These are phyloP conservation scores for Henckelia pumila DNA, from an alignment of 257 asterid genomes.

Conservation along the genomic window DNA sequence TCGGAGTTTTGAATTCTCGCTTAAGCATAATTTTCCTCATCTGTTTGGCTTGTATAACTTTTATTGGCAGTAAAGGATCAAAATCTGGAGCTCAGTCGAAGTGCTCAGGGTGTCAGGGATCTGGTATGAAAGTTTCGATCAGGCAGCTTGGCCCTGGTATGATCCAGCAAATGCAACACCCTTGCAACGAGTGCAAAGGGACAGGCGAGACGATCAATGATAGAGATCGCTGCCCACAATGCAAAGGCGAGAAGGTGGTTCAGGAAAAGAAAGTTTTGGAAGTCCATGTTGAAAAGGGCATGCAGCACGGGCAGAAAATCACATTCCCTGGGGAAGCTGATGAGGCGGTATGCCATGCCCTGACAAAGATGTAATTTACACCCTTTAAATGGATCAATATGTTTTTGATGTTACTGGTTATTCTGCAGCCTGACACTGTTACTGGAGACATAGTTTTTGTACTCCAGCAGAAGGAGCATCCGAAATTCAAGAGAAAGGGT, in stretches of 20 bases:
- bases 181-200: constrained; percentile 67
- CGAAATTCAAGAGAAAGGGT: constrained; percentile 56
- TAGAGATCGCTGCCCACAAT: constrained; percentile 59
- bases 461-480: constrained; percentile 71
- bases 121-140: constrained; percentile 63
- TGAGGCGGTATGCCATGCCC: constrained; percentile 74
- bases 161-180: constrained; percentile 81
- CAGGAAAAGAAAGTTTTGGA: constrained; percentile 70
- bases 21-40: background rate
- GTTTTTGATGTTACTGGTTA: background rate
- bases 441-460: constrained; percentile 70
- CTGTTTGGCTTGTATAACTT: background rate
- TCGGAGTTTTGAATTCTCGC: no score
- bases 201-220: constrained; percentile 64
- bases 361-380: constrained; percentile 10
- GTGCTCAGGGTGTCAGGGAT: constrained; percentile 67
- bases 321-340: constrained; percentile 82
- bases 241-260: constrained; percentile 67
- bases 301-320: constrained; percentile 66
- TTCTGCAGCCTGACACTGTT: constrained; percentile 68
- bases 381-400: constrained; percentile 2
- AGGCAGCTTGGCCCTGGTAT: constrained; percentile 67
- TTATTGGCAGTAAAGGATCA: constrained; percentile 54
- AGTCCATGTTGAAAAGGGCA: constrained; percentile 70
- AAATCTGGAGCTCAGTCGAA: constrained; percentile 62